Conservation (phyloP, 2,329 filamentous ascomycete genomes). For the Neobulgaria alba region DNA sequence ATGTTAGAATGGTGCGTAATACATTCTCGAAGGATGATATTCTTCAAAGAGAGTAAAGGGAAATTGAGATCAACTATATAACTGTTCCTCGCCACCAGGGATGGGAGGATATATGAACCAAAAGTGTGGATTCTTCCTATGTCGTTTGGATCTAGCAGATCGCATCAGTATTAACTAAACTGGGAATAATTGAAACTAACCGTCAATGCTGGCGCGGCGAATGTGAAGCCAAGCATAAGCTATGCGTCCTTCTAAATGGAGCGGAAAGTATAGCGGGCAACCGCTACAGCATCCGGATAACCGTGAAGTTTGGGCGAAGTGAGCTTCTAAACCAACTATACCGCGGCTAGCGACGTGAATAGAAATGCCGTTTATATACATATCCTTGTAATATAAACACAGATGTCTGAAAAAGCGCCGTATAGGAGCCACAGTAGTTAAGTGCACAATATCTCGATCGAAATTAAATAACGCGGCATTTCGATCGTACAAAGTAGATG, state of each 20-base stretch:
- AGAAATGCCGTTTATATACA: conserved; percentile 8
- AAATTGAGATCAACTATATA: conserved; percentile 2
- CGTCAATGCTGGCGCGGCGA: conserved; percentile 5
- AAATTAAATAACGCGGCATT: conserved; percentile 7
- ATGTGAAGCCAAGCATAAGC: conserved; percentile 10
- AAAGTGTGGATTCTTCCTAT: conserved; percentile 7
- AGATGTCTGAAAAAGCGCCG: conserved; percentile 13
- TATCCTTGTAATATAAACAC: conserved; percentile 4
- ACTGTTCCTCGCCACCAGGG: not conserved
- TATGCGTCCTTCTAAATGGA: conserved; percentile 8
- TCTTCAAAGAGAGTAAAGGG: not conserved
- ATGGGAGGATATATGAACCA: conserved; percentile 7
- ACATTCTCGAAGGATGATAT: not conserved
- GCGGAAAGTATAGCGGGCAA: conserved; percentile 7
- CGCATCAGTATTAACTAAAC: conserved; percentile 1
- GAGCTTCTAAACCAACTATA: conserved; percentile 9
- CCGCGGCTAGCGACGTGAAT: conserved; percentile 7
- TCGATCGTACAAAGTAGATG: conserved; percentile 3
- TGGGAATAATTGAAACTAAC: conserved; percentile 3
- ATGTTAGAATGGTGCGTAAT: not conserved
- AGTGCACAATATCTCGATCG: conserved; percentile 7
- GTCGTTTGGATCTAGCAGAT: conserved; percentile 9
- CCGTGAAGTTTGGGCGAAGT: conserved; percentile 9
- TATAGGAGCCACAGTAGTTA: conserved; percentile 1
- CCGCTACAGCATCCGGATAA: conserved; percentile 5